Percentiles rank a stretch among this genome's conserved stretches.
Conservation (phyloP, 192 early-diverging fungal species). For the Haplosporangium gracile region DNA sequence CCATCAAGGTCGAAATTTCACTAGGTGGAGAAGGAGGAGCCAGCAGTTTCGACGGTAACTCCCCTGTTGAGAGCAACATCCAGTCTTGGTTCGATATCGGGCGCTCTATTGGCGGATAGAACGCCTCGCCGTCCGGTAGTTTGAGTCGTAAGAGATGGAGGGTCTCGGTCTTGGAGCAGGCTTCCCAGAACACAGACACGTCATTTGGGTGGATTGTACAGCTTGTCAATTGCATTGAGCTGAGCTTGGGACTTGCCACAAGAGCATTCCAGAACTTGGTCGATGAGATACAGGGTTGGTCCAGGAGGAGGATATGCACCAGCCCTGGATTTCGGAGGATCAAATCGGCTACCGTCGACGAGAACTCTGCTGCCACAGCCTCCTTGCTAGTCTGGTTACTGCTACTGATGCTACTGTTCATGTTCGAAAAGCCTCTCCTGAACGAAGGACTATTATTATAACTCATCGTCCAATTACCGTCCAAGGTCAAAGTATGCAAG, state of each 20-base stretch:
- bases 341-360: neutral
- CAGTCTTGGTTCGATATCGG: neutral
- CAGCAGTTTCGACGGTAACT: no score
- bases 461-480: neutral
- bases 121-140: neutral
- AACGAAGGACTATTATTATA: no score
- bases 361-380: neutral
- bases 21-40: neutral
- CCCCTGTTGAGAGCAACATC: neutral
- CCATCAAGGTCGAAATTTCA: neutral
- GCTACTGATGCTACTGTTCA: neutral
- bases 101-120: neutral
- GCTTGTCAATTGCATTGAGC: neutral
- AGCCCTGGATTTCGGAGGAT: neutral
- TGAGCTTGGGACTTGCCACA: neutral
- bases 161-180: slow-evolving; percentile 3
- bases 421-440: no score
- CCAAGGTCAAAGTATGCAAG: neutral
- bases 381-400: neutral
- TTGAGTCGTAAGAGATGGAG: neutral
- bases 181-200: neutral
- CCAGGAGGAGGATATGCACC: neutral
- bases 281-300: slow-evolving; percentile 1
- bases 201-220: neutral
- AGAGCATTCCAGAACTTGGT: neutral